Evolutionary conservation across 78 protist species (phyloP).

Genomic region (Corallochytrium limacisporum): DNA sequence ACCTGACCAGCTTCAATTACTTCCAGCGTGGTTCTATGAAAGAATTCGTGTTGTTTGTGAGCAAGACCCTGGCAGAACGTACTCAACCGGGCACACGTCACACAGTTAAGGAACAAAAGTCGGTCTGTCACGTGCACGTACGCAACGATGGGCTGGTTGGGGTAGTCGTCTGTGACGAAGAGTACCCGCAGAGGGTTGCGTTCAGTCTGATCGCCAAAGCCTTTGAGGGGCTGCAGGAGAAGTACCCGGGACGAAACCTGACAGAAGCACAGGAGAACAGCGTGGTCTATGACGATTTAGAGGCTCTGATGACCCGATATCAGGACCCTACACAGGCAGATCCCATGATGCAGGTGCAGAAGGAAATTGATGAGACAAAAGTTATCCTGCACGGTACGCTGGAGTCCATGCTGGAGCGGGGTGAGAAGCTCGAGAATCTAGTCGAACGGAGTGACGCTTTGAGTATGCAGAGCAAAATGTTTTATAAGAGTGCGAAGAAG

Average conservation of each 20-base stretch:
- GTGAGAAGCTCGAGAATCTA: slow-evolving; percentile 13
- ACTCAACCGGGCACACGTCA: neutral
- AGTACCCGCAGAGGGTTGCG: slow-evolving; percentile 1
- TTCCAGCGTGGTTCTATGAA: slow-evolving; percentile 1
- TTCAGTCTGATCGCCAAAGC: neutral
- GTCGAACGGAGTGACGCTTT: slow-evolving; percentile 12
- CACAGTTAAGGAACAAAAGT: neutral
- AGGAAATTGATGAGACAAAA: slow-evolving; percentile 15
- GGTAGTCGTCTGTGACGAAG: neutral
- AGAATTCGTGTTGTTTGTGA: neutral
- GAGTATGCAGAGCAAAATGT: neutral
- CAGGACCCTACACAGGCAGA: slow-evolving; percentile 17
- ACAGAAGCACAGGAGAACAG: neutral
- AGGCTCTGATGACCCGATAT: neutral
- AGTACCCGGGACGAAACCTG: neutral
- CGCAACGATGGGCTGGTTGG: neutral
- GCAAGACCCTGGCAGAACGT: slow-evolving; percentile 2
- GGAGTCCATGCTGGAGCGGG: slow-evolving; percentile 6
- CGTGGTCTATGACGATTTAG: neutral
- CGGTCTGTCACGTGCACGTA: neutral
- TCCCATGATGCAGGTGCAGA: slow-evolving; percentile 9
- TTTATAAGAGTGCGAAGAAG: slow-evolving; percentile 7
- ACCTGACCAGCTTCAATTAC: neutral
- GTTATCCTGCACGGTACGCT: slow-evolving; percentile 11
- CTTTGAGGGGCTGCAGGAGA: neutral